Evolutionary conservation across 345 rosid genomes (phyloP), one percentile per base, ranked within the genome.

Genomic region (Syzygium aromaticum): DNA sequence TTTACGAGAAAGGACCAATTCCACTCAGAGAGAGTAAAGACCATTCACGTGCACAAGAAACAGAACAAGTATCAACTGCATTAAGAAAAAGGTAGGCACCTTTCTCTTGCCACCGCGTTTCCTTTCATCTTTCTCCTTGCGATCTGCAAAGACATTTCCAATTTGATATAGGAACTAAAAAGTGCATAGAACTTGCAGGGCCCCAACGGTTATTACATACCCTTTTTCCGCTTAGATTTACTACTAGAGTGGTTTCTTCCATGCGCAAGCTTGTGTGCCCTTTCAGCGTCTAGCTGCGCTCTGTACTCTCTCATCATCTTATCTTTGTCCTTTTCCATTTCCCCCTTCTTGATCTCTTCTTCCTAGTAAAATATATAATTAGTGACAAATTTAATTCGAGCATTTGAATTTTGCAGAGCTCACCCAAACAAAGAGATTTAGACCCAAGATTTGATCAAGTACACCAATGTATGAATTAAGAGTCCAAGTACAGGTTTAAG

Each of bases 301-400:
- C 99, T 93, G 91, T 98, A 98, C 90, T 96, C 98, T 59, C 94
- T 93, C 99, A 98, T 98, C 97, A 98, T 94, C 91, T 94, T 94
- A 92, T 98, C 98, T 10, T 93, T 95, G 90, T 96, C 99, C 88
- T 95, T 95, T 91, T 98, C 99, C 87, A 95, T 88, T 92, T 94
- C 98, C 43, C 98, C 99, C 90, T 93, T 94, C 89, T 87, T 98
- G 89, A 94, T 8, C 89, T 95, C 99, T 85, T 98, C 99, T 89
- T 98, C 99, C 99, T 98, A 89, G 88, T 85, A 90, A 59, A 91
- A 80, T 86, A 88, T 88, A 54, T 30, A 85, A n/a, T 46, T 46
- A 30, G 23, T 21, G 8, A 46, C 52, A 54, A 78, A 80, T 43
- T 25, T 61, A 87, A 49, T 54, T 77, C 0, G 13, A 78, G 85